A percentile compares a stretch with the other conserved stretches of the same genome.
These are phyloP conservation scores for Trichomonas gallinae DNA, from an alignment of 208 protist genomes.

Conservation along the genomic window DNA sequence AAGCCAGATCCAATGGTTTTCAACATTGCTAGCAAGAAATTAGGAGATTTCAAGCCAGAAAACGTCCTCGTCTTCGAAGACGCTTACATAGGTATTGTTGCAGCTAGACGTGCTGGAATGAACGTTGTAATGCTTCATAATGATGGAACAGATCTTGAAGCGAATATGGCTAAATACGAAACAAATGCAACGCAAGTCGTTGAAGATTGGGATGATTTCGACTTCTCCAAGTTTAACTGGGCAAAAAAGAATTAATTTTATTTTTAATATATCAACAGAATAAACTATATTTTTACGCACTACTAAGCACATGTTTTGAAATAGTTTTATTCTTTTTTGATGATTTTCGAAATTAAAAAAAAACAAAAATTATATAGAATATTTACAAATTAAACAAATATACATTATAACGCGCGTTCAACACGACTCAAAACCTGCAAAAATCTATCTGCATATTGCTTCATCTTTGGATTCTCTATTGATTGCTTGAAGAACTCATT, in stretches of 20 bases:
- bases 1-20: background rate
- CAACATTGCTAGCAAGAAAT: background rate
- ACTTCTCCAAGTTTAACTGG: background rate
- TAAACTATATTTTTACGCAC: no score
- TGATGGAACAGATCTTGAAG: background rate
- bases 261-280: no score
- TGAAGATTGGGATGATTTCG: background rate
- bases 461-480: background rate
- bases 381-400: background rate
- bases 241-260: no score
- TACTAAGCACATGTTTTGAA: no score
- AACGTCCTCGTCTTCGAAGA: slow-evolving; percentile 1
- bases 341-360: no score
- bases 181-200: background rate
- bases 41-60: background rate
- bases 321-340: no score
- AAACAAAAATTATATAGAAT: no score
- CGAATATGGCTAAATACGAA: background rate
- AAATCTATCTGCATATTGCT: background rate
- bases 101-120: background rate
- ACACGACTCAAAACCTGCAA: background rate
- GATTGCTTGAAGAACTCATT: background rate
- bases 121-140: background rate
- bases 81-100: background rate
- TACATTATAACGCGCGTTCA: background rate